These are phyloP conservation scores for Sporopachydermia lactativora DNA, from an alignment of 805 yeast species.

Conservation along the genomic window DNA sequence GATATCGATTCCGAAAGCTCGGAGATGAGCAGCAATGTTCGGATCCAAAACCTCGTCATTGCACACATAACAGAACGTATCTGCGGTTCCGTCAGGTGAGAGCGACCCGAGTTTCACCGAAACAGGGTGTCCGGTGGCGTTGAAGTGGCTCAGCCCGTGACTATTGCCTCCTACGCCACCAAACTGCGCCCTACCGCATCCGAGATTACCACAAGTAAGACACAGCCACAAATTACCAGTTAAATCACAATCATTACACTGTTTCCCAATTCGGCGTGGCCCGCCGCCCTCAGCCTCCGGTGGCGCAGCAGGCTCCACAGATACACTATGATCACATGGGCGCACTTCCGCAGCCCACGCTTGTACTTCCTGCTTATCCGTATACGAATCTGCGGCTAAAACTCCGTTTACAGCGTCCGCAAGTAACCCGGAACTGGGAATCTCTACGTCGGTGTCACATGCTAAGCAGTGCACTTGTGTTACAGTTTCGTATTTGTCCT, in stretches of 20 bases:
- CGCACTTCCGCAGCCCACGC: slow-evolving; percentile 86
- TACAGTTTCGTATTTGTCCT: slow-evolving; percentile 39
- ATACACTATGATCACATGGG: slow-evolving; percentile 64
- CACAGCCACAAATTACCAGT: slow-evolving; percentile 85
- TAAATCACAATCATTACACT: slow-evolving; percentile 26
- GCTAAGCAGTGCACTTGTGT: slow-evolving; percentile 27
- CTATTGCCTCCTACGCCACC: slow-evolving; percentile 93
- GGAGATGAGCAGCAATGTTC: slow-evolving; percentile 30
- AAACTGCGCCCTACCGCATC: slow-evolving; percentile 91
- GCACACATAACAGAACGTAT: slow-evolving; percentile 79
- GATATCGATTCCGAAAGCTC: slow-evolving; percentile 54
- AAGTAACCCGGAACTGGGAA: slow-evolving; percentile 18
- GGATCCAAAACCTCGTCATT: slow-evolving; percentile 82
- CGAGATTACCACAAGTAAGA: slow-evolving; percentile 76
- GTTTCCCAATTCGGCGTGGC: slow-evolving; percentile 6
- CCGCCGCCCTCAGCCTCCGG: slow-evolving; percentile 8
- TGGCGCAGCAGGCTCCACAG: slow-evolving; percentile 31
- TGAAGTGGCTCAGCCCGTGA: slow-evolving; percentile 71
- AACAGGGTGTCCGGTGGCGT: slow-evolving; percentile 49
- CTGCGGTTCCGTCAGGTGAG: slow-evolving; percentile 57
- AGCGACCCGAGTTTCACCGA: slow-evolving; percentile 89
- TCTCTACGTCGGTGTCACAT: slow-evolving; percentile 16
- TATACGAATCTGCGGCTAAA: slow-evolving; percentile 41
- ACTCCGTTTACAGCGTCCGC: slow-evolving; percentile 28
- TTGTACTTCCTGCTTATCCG: slow-evolving; percentile 52